Conservation (phyloP, 148 eudicot species). For the Mesembryanthemum crystallinum region DNA sequence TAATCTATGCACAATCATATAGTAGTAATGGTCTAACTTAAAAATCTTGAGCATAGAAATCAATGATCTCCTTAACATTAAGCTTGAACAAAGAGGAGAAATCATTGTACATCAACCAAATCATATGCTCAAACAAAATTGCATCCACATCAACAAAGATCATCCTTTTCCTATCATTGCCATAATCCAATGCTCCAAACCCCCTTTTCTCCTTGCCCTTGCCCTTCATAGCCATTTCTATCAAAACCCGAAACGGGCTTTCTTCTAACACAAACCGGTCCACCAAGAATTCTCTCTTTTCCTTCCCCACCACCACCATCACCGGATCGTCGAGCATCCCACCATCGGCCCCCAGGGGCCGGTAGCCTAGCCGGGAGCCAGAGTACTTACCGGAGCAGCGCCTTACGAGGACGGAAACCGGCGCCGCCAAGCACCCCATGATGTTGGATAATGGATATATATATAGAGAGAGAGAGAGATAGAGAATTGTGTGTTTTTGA, state of each 20-base stretch:
- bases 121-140: slow-evolving; percentile 61
- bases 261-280: slow-evolving; percentile 45
- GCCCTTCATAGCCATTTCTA: slow-evolving; percentile 31
- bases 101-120: slow-evolving; percentile 63
- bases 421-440: slow-evolving; percentile 47
- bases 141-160: slow-evolving; percentile 52
- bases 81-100: slow-evolving; percentile 47
- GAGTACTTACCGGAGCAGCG: slow-evolving; percentile 32
- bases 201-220: slow-evolving; percentile 13
- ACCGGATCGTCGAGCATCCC: slow-evolving; percentile 25
- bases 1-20: too few species aligned
- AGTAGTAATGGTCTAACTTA: too few species aligned
- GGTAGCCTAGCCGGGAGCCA: slow-evolving; percentile 33
- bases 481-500: too few species aligned
- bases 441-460: background rate
- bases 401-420: slow-evolving; percentile 38
- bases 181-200: background rate
- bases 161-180: slow-evolving; percentile 17
- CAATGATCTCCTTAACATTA: slow-evolving; percentile 56
- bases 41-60: slow-evolving; percentile 52
- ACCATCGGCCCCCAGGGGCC: slow-evolving; percentile 24
- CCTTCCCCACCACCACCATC: slow-evolving; percentile 52
- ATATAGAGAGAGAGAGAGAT: too few species aligned
- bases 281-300: slow-evolving; percentile 42
- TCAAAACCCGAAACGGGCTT: slow-evolving; percentile 43